These are phyloP conservation scores for Boletellus deceptivus DNA, from an alignment of 1,284 basidiomycete species.

Conservation along the genomic window DNA sequence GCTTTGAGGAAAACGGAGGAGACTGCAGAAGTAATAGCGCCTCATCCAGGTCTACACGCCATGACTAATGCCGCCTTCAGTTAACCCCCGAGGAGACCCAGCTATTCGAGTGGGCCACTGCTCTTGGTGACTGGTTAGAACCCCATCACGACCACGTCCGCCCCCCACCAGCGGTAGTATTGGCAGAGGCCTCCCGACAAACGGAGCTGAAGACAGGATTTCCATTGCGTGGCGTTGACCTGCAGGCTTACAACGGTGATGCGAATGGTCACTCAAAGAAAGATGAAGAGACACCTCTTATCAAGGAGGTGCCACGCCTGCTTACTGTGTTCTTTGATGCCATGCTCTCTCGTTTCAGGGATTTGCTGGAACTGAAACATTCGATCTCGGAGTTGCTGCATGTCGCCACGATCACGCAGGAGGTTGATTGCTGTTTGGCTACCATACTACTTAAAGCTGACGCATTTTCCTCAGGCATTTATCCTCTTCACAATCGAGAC, in stretches of 20 bases:
- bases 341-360: conserved; percentile 52
- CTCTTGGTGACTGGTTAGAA: conserved; percentile 69
- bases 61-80: conserved; percentile 36
- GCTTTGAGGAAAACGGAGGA: conserved; percentile 50
- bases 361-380: conserved; percentile 37
- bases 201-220: conserved; percentile 67
- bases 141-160: conserved; percentile 71
- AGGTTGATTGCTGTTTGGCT: conserved; percentile 42
- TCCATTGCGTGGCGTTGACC: conserved; percentile 60
- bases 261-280: conserved; percentile 59
- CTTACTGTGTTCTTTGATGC: conserved; percentile 61
- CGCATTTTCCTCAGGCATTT: conserved; percentile 49
- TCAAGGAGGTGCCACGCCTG: conserved; percentile 56
- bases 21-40: conserved; percentile 47
- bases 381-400: conserved; percentile 58
- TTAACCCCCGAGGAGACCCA: conserved; percentile 60
- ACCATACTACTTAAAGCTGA: conserved; percentile 7
- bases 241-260: conserved; percentile 43
- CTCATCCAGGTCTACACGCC: neutral
- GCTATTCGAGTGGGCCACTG: conserved; percentile 56
- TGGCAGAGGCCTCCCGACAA: conserved; percentile 70
- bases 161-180: conserved; percentile 62
- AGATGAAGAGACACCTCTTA: conserved; percentile 61
- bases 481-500: conserved; percentile 64
- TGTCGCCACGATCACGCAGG: conserved; percentile 68